Conservation (phyloP, 495 filamentous ascomycete genomes). For the Penicillium roqueforti region DNA sequence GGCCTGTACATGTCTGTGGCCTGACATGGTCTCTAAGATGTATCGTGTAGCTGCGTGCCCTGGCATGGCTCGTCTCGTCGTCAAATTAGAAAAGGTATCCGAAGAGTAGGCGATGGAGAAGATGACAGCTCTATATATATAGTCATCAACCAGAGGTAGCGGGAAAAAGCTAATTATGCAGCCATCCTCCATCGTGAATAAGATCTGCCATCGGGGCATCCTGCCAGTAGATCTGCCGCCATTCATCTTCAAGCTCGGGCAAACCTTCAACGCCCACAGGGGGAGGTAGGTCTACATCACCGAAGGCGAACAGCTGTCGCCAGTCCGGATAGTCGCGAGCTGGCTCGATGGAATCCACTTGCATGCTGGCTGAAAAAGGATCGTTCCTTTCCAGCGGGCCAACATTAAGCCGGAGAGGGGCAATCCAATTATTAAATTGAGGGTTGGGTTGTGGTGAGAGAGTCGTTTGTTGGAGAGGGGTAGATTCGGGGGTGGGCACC, state of each 20-base stretch:
- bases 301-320: conserved; percentile 46
- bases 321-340: conserved; percentile 42
- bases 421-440: conserved; percentile 39
- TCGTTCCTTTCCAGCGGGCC: conserved; percentile 27
- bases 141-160: neutral
- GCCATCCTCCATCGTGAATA: conserved; percentile 41
- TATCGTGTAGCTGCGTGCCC: conserved; percentile 14
- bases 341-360: conserved; percentile 35
- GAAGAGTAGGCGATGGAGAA: neutral
- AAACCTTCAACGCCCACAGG: conserved; percentile 40
- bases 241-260: conserved; percentile 45
- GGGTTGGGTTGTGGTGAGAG: conserved; percentile 25
- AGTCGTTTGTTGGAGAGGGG: conserved; percentile 22
- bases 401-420: conserved; percentile 28
- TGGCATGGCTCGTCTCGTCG: conserved; percentile 27
- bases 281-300: conserved; percentile 38
- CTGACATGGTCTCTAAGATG: neutral
- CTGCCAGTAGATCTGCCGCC: conserved; percentile 49
- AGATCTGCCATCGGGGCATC: conserved; percentile 45
- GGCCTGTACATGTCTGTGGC: conserved; percentile 1
- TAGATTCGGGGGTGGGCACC: conserved; percentile 37
- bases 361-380: conserved; percentile 22
- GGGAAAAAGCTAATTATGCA: conserved; percentile 24
- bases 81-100: conserved; percentile 8
- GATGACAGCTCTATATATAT: neutral